A percentile compares a stretch with the other conserved stretches of the same genome.
Conservation (phyloP, 1,284 basidiomycete genomes). For the Anthracocystis setariae region DNA sequence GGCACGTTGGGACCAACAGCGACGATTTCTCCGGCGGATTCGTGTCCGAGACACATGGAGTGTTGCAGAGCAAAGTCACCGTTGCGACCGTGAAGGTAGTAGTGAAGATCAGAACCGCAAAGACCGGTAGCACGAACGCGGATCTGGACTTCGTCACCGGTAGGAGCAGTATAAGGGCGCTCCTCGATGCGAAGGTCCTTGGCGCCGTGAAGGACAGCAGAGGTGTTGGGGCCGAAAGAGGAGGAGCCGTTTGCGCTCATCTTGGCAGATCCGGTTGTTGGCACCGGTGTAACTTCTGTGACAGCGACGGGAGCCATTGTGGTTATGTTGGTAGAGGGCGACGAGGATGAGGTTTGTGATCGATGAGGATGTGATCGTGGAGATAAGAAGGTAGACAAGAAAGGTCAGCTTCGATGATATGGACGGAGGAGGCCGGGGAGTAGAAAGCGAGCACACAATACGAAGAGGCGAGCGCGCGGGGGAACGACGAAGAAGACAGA, state of each 20-base stretch:
- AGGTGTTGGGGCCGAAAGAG: constrained; percentile 50
- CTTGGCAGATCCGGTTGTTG: constrained; percentile 6
- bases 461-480: background rate
- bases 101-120: constrained; percentile 73
- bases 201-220: constrained; percentile 69
- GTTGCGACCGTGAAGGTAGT: constrained; percentile 74
- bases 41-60: constrained; percentile 88
- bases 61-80: constrained; percentile 84
- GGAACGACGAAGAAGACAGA: background rate
- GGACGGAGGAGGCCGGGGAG: constrained; percentile 9
- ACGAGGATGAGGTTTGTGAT: background rate
- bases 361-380: background rate
- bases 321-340: background rate
- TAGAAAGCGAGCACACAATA: background rate
- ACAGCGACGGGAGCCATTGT: constrained; percentile 42
- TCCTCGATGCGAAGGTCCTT: constrained; percentile 73
- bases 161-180: constrained; percentile 76
- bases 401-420: constrained; percentile 16
- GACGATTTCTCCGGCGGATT: constrained; percentile 83
- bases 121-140: constrained; percentile 83
- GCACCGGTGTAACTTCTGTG: constrained; percentile 15
- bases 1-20: constrained; percentile 74
- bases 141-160: constrained; percentile 76
- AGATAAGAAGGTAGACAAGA: background rate
- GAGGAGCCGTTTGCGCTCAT: constrained; percentile 25